Conservation (phyloP, 176 grass and related monocot genomes). For the Avena atlantica region DNA sequence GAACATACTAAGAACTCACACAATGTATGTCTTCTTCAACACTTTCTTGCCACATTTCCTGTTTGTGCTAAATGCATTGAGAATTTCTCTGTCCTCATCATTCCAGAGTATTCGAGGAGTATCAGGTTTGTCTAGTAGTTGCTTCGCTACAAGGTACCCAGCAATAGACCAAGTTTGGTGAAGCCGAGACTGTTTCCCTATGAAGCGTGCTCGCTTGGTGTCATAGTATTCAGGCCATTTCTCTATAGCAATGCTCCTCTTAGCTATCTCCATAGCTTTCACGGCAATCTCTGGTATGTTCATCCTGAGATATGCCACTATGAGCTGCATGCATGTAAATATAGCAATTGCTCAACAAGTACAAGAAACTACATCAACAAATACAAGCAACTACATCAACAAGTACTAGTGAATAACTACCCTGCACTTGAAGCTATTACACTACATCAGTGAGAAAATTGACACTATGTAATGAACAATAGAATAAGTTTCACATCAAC, state of each 20-base stretch:
- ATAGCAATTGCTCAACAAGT: no score
- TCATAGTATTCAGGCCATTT: no score
- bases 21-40: slow-evolving; percentile 56
- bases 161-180: slow-evolving; percentile 85
- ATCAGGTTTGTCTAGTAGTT: slow-evolving; percentile 72
- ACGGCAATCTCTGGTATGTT: no score
- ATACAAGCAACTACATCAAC: no score
- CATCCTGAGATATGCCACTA: no score
- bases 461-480: not conserved
- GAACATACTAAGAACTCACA: slow-evolving; percentile 32
- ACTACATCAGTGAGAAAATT: not conserved
- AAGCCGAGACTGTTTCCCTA: slow-evolving; percentile 70
- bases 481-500: slow-evolving; percentile 25
- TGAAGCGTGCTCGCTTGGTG: slow-evolving; percentile 56
- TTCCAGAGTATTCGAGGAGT: slow-evolving; percentile 65
- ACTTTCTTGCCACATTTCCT: slow-evolving; percentile 59
- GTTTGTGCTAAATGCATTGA: slow-evolving; percentile 68
- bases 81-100: slow-evolving; percentile 72
- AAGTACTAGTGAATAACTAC: not conserved
- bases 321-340: no score
- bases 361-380: no score
- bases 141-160: slow-evolving; percentile 80
- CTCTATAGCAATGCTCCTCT: no score
- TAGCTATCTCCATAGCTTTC: no score
- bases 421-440: not conserved